Evolutionary conservation across 2,329 filamentous ascomycete species (phyloP), one percentile per base, ranked within the genome.

Genomic region (Ambrosiella xylebori): DNA sequence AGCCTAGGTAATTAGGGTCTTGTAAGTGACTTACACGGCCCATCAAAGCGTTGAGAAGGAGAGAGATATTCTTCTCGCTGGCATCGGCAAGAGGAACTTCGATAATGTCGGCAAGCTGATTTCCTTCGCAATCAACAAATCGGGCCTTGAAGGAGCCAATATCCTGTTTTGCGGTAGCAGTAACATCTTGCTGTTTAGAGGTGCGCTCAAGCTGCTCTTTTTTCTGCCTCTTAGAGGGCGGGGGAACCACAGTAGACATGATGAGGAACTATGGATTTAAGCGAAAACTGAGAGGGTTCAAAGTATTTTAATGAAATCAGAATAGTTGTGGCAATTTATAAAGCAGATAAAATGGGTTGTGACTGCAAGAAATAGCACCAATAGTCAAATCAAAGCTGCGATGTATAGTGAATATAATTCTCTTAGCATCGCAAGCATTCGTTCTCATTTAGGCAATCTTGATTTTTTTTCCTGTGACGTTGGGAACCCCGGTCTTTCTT

Each of bases 191-290:
- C 66, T 95, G 88, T 52, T 81, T 73, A 63, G 82, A 77, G 7
- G 85, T 79, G 65, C 81, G 81, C 64, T 88, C 86, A 45, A 85
- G 76, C 19, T 78, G 78, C 64, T 87, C 87, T 54, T 85, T 81
- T 70, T 84, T 86, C 68, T 95, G 89, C 62, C 89, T 81, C 71
- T 96, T 97, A 56, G 84, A 90, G 3, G 88, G 87, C 52, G 87
- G 88, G n/a, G 88, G 88, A 5, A 84, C 69, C 53, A 90, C 72
- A 4, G 88, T 95, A 64, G 88, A 81, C 88, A 95, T 95, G 38
- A 38, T 63, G 38, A 17, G 7, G 11, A 49, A 37, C 41, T 36
- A 27, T 49, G 17, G 36, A n/a, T 27, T 36, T n/a, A 15, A 8
- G 9, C 9, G 4, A 17, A 38, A 17, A 47, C 8, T 36, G 13